These are phyloP conservation scores for Gillenia trifoliata DNA, from an alignment of 306 rosid genomes.

Conservation along the genomic window DNA sequence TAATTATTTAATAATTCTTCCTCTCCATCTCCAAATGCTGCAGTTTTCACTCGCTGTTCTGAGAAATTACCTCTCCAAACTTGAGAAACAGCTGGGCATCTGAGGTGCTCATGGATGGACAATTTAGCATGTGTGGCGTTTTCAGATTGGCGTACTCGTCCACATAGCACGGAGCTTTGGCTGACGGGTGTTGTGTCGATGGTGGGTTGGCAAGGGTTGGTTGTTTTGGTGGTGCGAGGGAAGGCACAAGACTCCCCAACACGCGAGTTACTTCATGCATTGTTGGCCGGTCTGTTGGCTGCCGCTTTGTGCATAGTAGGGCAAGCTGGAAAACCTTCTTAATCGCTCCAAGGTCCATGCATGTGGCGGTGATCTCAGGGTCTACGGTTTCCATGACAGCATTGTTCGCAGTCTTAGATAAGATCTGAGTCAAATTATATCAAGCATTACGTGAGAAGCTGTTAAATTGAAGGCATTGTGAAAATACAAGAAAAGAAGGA, in stretches of 20 bases:
- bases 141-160: conserved; percentile 84
- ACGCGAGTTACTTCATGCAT: conserved; percentile 90
- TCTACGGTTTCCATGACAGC: conserved; percentile 94
- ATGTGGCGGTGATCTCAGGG: conserved; percentile 70
- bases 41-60: conserved; percentile 51
- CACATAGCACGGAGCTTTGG: conserved; percentile 53
- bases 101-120: conserved; percentile 85
- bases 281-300: conserved; percentile 72
- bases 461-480: not conserved
- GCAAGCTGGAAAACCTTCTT: conserved; percentile 84
- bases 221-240: conserved; percentile 30
- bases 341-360: conserved; percentile 73
- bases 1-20: not conserved
- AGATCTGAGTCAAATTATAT: conserved; percentile 39
- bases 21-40: not conserved
- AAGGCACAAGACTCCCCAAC: conserved; percentile 51
- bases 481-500: not conserved
- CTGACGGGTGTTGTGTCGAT: conserved; percentile 29
- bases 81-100: conserved; percentile 88
- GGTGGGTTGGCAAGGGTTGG: conserved; percentile 4
- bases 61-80: conserved; percentile 93
- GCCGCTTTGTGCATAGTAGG: conserved; percentile 78
- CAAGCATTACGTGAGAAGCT: not conserved
- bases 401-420: conserved; percentile 75
- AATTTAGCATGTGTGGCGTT: conserved; percentile 66